Evolutionary conservation across 306 rosid genomes (phyloP), one percentile per base, ranked within the genome.

Genomic region (Cucumis cinereus): DNA sequence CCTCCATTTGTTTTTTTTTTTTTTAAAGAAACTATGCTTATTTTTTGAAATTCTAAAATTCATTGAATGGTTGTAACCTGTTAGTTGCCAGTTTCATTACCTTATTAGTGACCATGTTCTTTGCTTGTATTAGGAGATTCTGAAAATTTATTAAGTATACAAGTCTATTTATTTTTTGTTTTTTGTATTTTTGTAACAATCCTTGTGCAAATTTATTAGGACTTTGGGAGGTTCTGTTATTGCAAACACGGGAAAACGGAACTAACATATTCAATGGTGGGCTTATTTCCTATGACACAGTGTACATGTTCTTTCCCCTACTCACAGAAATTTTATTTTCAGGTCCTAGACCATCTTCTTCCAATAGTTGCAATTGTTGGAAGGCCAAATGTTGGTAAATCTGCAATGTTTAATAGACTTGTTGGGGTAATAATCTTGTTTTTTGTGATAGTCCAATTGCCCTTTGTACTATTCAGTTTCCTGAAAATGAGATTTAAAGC

Each of bases 331-430:
- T 69, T 81, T 85, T 77, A 80, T 68, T 77, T 77, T 77, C 92
- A 90, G 97, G 85, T 94, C 82, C 98, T 96, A 26, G 96, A 93
- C 80, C 82, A 83, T 77, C 92, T 90, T 84, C 98, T 93, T 76
- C 92, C 93, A 16, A 88, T 78, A 81, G 87, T 93, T 79, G 92
- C 97, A 75, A 90, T 94, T 75, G 88, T 93, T 78, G 98, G 98
- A 81, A 88, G 97, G 81, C 98, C 98, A n/a, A 91, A 93, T 22
- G 97, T 91, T 80, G 97, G 98, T 74, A 94, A 94, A 83, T 94
- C 98, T 62, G 98, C 98, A 14, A 76, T 94, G 71, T 94, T 87
- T 81, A 94, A 94, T 74, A 92, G 97, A 66, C 89, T 94, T n/a
- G 96, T 91, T 67, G 96, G 93, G 96, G 98, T 94, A 91, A 49